phyloP scores from a whole-genome alignment of 371 early-diverging fungal genomes.

The Coemansia sp. region DNA sequence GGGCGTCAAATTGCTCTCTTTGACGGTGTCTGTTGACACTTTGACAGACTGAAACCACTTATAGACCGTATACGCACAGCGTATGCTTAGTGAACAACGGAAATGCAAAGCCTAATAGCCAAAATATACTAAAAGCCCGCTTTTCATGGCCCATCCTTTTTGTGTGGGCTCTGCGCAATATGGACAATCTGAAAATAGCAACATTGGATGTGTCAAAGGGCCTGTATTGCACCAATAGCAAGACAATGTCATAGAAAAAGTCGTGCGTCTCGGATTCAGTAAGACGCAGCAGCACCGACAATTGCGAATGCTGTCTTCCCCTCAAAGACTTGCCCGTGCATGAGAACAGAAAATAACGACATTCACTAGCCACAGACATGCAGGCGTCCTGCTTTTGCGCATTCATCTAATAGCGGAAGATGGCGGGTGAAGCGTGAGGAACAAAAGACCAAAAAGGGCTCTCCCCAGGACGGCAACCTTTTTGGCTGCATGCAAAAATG shows the following conservation, averaged over 20 bases:
- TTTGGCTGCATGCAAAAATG: slow-evolving; percentile 3
- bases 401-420: neutral
- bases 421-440: neutral
- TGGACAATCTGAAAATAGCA: neutral
- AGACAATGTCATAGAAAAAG: neutral
- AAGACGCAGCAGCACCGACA: neutral
- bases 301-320: slow-evolving; percentile 1
- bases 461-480: neutral
- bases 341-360: neutral
- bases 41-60: neutral
- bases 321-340: neutral
- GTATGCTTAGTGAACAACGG: neutral
- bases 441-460: slow-evolving; percentile 7
- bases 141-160: neutral
- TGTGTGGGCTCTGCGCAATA: neutral
- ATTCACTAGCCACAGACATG: slow-evolving; percentile 8
- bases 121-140: neutral
- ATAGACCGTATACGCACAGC: neutral
- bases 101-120: neutral
- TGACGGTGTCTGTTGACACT: neutral
- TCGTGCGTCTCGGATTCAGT: slow-evolving; percentile 1
- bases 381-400: slow-evolving; percentile 3
- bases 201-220: neutral
- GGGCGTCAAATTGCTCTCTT: neutral
- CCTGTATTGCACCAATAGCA: neutral